Percentiles rank a stretch among this genome's conserved stretches.
These are phyloP conservation scores for Breynia disticha DNA, from an alignment of 441 rosid genomes.

Conservation along the genomic window DNA sequence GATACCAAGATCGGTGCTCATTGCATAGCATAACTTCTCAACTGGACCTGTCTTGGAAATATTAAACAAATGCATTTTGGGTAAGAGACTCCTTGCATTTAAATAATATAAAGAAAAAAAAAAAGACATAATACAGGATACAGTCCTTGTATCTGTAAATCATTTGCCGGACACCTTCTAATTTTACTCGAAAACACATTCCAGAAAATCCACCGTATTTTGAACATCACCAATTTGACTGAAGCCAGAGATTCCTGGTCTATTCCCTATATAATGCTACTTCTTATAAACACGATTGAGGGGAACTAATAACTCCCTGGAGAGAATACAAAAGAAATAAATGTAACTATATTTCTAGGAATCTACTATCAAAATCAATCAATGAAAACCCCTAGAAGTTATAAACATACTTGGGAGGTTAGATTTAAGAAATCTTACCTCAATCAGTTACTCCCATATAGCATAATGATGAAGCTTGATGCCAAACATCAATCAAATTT, in stretches of 20 bases:
- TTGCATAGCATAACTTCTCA: too few species aligned
- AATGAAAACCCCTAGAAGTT: not conserved
- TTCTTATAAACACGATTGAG: constrained; percentile 9
- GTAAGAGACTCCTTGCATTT: too few species aligned
- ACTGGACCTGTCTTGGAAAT: too few species aligned
- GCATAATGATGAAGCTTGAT: constrained; percentile 28
- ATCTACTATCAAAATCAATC: constrained; percentile 15
- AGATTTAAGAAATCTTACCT: constrained; percentile 31
- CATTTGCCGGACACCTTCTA: too few species aligned
- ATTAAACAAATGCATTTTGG: too few species aligned
- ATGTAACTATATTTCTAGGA: constrained; percentile 10
- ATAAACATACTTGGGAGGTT: constrained; percentile 3
- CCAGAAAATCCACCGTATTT: constrained; percentile 14
- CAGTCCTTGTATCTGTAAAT: too few species aligned
- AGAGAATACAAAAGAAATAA: constrained; percentile 13
- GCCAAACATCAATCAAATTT: constrained; percentile 17
- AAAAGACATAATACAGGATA: too few species aligned
- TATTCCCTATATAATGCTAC: constrained; percentile 13
- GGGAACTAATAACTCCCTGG: constrained; percentile 15
- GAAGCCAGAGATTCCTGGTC: constrained; percentile 14
- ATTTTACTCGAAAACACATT: constrained; percentile 1
- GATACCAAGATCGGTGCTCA: too few species aligned
- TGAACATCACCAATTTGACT: constrained; percentile 17
- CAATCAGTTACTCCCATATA: constrained; percentile 21
- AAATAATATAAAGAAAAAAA: too few species aligned